Evolutionary conservation across 1,284 basidiomycete genomes (phyloP).

Genomic region (Exobasidium rhododendri): DNA sequence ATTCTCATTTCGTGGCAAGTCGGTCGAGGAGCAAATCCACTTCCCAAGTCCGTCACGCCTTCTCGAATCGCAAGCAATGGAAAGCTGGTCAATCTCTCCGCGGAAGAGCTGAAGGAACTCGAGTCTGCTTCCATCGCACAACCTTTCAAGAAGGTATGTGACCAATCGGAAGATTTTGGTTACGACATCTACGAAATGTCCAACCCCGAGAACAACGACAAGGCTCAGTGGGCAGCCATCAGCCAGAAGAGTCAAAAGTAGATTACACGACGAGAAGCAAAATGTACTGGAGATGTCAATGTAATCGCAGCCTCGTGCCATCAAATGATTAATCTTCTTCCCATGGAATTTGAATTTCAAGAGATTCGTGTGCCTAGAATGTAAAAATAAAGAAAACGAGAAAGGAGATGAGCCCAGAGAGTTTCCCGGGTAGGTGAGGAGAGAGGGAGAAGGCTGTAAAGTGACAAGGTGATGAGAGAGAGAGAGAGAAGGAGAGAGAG

Average conservation of each 20-base stretch:
- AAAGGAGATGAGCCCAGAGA: neutral
- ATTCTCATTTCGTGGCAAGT: conserved; percentile 41
- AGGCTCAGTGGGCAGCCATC: conserved; percentile 21
- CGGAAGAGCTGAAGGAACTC: conserved; percentile 63
- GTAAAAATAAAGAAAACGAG: neutral
- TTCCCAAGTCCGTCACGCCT: conserved; percentile 43
- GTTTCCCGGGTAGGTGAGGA: neutral
- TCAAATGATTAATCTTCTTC: too few relatives aligned
- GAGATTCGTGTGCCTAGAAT: too few relatives aligned
- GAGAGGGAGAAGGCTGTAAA: neutral
- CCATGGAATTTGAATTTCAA: too few relatives aligned
- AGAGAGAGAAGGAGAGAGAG: neutral
- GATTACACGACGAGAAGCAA: too few relatives aligned
- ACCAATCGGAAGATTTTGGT: conserved; percentile 38
- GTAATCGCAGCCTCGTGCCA: too few relatives aligned
- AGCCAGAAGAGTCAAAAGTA: neutral
- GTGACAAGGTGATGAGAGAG: neutral
- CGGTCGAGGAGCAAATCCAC: conserved; percentile 38
- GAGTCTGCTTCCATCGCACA: conserved; percentile 61
- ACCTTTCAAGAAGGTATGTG: conserved; percentile 38
- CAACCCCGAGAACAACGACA: conserved; percentile 38
- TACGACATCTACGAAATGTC: conserved; percentile 43
- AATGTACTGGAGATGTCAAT: too few relatives aligned
- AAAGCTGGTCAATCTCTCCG: conserved; percentile 60
- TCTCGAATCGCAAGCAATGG: conserved; percentile 42